Conservation (phyloP, 495 filamentous ascomycete genomes). For the Saxispiralis lemnorum region DNA sequence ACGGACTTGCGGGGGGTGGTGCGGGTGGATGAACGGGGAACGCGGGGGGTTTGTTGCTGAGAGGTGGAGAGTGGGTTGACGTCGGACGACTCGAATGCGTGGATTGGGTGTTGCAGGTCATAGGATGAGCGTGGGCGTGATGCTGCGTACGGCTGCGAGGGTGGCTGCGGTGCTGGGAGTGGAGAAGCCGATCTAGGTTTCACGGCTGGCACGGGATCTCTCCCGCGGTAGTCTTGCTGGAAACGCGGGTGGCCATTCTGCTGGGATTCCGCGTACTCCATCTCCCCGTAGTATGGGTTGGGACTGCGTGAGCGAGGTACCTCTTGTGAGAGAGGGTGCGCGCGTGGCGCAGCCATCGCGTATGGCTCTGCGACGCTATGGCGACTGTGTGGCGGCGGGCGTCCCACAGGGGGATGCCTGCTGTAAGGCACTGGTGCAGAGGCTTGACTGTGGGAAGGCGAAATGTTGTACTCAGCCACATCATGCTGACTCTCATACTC, state of each 20-base stretch:
- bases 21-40: slow-evolving; percentile 20
- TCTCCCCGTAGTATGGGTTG: not conserved
- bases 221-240: slow-evolving; percentile 2
- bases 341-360: slow-evolving; percentile 11
- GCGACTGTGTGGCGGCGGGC: not conserved
- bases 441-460: too few species aligned
- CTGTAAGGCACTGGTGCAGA: not conserved
- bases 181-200: slow-evolving; percentile 40
- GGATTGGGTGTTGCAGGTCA: slow-evolving; percentile 11
- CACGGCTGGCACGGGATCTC: slow-evolving; percentile 18
- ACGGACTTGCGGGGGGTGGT: slow-evolving; percentile 58
- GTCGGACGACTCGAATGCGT: slow-evolving; percentile 12
- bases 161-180: slow-evolving; percentile 12
- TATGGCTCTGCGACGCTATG: slow-evolving; percentile 13
- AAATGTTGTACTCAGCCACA: not conserved
- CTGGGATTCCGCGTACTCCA: not conserved
- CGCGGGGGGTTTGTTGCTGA: not conserved
- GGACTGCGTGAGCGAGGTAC: slow-evolving; percentile 13
- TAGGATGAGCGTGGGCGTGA: slow-evolving; percentile 8
- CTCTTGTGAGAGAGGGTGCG: slow-evolving; percentile 18
- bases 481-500: not conserved
- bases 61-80: slow-evolving; percentile 11
- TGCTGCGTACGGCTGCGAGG: slow-evolving; percentile 2
- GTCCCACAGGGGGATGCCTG: not conserved
- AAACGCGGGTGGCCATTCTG: slow-evolving; percentile 7